These are phyloP conservation scores for Candida adriatica DNA, from an alignment of 805 yeast genomes.

Conservation along the genomic window DNA sequence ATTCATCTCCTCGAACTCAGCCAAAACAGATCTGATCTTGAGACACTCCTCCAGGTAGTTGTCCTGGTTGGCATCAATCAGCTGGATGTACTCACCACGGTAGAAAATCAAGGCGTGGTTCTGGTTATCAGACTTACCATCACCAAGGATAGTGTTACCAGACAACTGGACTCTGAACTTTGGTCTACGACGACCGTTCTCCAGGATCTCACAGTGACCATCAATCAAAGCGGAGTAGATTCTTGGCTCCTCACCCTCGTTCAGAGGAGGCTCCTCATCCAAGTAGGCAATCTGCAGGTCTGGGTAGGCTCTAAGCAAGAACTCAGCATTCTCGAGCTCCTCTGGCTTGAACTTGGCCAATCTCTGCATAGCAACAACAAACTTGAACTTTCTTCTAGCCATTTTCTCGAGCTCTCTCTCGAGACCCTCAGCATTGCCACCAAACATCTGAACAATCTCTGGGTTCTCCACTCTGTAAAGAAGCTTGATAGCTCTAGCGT, in stretches of 20 bases:
- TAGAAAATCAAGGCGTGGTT: slow-evolving; percentile 73
- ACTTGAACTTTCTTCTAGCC: slow-evolving; percentile 79
- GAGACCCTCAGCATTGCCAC: slow-evolving; percentile 94
- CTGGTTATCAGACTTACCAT: slow-evolving; percentile 85
- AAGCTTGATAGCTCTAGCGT: slow-evolving; percentile 90
- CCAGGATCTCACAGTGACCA: slow-evolving; percentile 70
- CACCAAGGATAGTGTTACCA: slow-evolving; percentile 83
- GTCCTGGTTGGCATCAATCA: slow-evolving; percentile 84
- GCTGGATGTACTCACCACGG: slow-evolving; percentile 80
- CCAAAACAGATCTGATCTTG: slow-evolving; percentile 66
- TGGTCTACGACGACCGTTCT: slow-evolving; percentile 69
- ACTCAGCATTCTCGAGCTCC: slow-evolving; percentile 75
- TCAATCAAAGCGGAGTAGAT: slow-evolving; percentile 74
- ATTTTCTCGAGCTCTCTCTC: slow-evolving; percentile 91
- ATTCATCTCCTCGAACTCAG: slow-evolving; percentile 74
- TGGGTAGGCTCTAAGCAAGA: slow-evolving; percentile 76
- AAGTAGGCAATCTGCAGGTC: slow-evolving; percentile 86
- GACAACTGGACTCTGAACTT: slow-evolving; percentile 71
- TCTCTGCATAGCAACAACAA: slow-evolving; percentile 84
- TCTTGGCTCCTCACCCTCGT: slow-evolving; percentile 63
- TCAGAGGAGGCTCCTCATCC: slow-evolving; percentile 83
- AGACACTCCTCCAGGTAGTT: slow-evolving; percentile 81
- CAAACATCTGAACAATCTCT: slow-evolving; percentile 94
- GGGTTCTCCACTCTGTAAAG: slow-evolving; percentile 93
- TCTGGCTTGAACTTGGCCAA: slow-evolving; percentile 63